Evolutionary conservation across 495 filamentous ascomycete genomes (phyloP).

Genomic region (Aeminium ludgeri): DNA sequence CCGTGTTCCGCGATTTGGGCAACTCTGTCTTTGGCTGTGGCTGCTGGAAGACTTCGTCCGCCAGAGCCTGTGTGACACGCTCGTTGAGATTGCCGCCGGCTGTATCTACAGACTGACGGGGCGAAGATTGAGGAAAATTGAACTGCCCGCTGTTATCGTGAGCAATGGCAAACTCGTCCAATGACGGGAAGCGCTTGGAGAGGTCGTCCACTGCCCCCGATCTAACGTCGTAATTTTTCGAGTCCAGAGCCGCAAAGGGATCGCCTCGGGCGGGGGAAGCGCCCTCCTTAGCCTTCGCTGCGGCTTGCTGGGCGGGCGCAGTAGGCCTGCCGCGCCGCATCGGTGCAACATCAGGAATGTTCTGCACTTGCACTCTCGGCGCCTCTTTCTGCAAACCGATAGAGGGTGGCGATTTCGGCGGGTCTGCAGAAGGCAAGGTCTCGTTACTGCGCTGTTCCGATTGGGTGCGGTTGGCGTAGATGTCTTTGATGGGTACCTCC

Average conservation of each 20-base stretch:
- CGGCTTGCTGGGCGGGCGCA: conserved; percentile 27
- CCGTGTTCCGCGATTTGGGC: conserved; percentile 2
- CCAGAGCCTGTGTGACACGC: conserved; percentile 65
- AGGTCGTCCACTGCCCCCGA: conserved; percentile 53
- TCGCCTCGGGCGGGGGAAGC: conserved; percentile 66
- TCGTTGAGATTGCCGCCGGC: conserved; percentile 33
- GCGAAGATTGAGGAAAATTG: conserved; percentile 47
- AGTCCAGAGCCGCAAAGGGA: conserved; percentile 79
- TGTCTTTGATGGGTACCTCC: conserved; percentile 83
- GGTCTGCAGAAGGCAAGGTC: conserved; percentile 38
- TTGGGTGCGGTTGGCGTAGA: conserved; percentile 56
- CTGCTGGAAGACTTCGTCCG: conserved; percentile 70
- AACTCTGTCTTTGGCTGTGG: conserved; percentile 11
- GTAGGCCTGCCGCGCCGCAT: conserved; percentile 82
- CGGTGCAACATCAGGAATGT: conserved; percentile 78
- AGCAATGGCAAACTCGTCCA: conserved; percentile 84
- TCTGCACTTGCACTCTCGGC: conserved; percentile 45
- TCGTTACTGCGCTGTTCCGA: conserved; percentile 47
- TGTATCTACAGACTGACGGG: conserved; percentile 37
- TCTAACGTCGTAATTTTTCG: conserved; percentile 30
- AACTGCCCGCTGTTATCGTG: conserved; percentile 78
- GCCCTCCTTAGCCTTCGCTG: conserved; percentile 39
- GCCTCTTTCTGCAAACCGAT: conserved; percentile 55
- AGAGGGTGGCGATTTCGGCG: conserved; percentile 36
- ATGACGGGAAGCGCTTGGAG: conserved; percentile 67